phyloP scores from a whole-genome alignment of 129 eudicot species.

The Lactuca sativa region DNA sequence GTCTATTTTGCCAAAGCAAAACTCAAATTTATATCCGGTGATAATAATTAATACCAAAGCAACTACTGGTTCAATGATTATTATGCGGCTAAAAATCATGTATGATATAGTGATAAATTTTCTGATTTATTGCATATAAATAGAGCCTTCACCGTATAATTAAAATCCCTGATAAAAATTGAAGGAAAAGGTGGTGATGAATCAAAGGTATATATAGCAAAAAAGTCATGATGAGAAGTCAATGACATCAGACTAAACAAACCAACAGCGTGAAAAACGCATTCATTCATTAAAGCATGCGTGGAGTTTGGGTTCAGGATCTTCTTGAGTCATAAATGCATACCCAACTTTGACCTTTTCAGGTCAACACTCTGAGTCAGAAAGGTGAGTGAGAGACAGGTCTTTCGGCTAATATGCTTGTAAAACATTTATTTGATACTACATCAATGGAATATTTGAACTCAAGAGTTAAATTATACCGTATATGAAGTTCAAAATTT shows the following conservation, averaged over 20 bases:
- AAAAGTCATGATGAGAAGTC: slow-evolving; percentile 18
- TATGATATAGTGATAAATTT: not conserved
- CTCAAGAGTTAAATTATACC: not conserved
- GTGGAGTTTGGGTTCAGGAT: slow-evolving; percentile 17
- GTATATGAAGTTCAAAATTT: too few species aligned
- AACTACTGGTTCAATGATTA: not conserved
- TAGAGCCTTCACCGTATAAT: not conserved
- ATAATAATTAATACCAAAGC: not conserved
- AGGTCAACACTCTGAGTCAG: slow-evolving; percentile 23
- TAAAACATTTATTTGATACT: not conserved
- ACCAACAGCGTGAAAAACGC: slow-evolving; percentile 29
- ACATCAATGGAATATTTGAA: not conserved
- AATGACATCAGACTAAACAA: slow-evolving; percentile 31
- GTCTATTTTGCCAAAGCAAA: too few species aligned
- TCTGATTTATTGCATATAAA: not conserved
- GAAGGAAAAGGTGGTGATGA: not conserved
- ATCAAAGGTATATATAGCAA: slow-evolving; percentile 15
- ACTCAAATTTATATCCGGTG: too few species aligned
- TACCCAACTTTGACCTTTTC: slow-evolving; percentile 3
- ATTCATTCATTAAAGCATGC: slow-evolving; percentile 23
- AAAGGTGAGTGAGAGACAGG: not conserved
- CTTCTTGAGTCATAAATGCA: slow-evolving; percentile 6
- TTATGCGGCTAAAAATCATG: not conserved
- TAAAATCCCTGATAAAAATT: not conserved
- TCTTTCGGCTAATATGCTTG: not conserved